Evolutionary conservation across 768 basidiomycete species (phyloP).

Genomic region (Tulasnella sp.): DNA sequence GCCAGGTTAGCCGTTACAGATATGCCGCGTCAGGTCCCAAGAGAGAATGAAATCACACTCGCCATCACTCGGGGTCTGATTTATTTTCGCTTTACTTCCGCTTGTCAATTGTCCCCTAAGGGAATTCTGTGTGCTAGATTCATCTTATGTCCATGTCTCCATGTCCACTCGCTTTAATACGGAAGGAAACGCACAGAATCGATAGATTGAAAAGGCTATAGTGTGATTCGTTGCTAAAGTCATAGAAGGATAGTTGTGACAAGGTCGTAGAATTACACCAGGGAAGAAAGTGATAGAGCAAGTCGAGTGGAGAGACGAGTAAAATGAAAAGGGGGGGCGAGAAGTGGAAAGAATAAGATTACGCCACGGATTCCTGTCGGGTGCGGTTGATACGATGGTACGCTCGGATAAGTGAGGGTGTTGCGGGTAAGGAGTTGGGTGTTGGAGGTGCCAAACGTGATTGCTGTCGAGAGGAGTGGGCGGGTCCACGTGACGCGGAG

Average conservation of each 20-base stretch:
- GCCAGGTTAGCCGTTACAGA: too few relatives aligned
- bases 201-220: neutral
- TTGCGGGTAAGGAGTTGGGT: slow-evolving; percentile 14
- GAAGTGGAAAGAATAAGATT: slow-evolving; percentile 1
- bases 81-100: too few relatives aligned
- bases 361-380: neutral
- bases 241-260: neutral
- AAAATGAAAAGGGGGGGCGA: neutral
- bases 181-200: too few relatives aligned
- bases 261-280: neutral
- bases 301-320: neutral
- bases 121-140: too few relatives aligned
- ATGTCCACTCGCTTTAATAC: too few relatives aligned
- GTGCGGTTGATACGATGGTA: slow-evolving; percentile 27
- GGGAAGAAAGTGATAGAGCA: neutral
- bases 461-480: neutral
- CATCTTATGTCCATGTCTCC: too few relatives aligned
- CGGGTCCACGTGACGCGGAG: neutral
- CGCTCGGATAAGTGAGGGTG: slow-evolving; percentile 28
- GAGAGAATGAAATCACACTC: too few relatives aligned
- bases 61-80: too few relatives aligned
- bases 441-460: neutral
- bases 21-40: too few relatives aligned
- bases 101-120: too few relatives aligned
- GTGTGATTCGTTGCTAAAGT: neutral